Percentiles rank a stretch among this genome's conserved stretches.
These are phyloP conservation scores for Pichia manshurica DNA, from an alignment of 805 yeast genomes.

Conservation along the genomic window DNA sequence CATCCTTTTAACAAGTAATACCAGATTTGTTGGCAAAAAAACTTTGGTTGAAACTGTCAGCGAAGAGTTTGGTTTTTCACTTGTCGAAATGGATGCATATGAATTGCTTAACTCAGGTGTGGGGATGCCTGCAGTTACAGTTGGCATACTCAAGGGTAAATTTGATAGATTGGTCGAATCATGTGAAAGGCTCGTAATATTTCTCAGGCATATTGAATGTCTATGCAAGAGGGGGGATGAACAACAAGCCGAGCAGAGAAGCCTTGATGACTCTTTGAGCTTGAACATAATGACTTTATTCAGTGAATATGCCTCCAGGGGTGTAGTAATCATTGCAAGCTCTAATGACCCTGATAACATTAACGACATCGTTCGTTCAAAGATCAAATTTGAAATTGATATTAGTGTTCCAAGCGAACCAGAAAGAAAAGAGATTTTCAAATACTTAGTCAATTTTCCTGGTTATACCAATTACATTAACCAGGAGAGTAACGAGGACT, in stretches of 20 bases:
- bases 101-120: conserved; percentile 63
- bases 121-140: conserved; percentile 54
- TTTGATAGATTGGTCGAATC: conserved; percentile 55
- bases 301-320: conserved; percentile 43
- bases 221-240: conserved; percentile 63
- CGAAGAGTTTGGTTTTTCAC: conserved; percentile 55
- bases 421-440: conserved; percentile 64
- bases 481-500: conserved; percentile 8
- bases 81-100: conserved; percentile 64
- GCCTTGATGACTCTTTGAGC: conserved; percentile 34
- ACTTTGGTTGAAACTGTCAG: conserved; percentile 53
- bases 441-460: conserved; percentile 34
- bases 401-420: conserved; percentile 72
- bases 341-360: conserved; percentile 62
- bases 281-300: conserved; percentile 54
- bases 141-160: conserved; percentile 73
- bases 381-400: conserved; percentile 70
- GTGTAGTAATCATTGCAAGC: conserved; percentile 59
- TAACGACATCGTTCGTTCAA: conserved; percentile 58
- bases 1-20: conserved; percentile 59
- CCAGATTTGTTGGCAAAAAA: conserved; percentile 75
- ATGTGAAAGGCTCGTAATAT: conserved; percentile 45
- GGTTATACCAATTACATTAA: background rate
- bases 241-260: conserved; percentile 33
- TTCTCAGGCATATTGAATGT: conserved; percentile 68